phyloP scores from a whole-genome alignment of 140 eudicot genomes.

The Cichorium intybus region DNA sequence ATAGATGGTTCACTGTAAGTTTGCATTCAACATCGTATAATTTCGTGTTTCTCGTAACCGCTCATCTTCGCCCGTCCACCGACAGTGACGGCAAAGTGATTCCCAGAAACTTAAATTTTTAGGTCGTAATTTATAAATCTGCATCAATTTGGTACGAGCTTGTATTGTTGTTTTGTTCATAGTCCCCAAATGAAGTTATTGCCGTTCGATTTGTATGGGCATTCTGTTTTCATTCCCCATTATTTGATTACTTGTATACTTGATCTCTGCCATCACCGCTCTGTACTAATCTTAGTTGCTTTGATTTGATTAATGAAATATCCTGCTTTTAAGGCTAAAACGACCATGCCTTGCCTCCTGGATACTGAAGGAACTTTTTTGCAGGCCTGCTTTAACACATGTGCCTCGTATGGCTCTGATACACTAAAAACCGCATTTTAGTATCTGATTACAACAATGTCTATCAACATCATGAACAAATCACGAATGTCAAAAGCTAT shows the following conservation, averaged over 20 bases:
- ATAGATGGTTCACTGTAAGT: too few relatives aligned
- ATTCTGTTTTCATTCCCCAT: not conserved
- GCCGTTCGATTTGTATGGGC: not conserved
- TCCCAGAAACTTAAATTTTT: too few relatives aligned
- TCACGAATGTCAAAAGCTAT: slow-evolving; percentile 35
- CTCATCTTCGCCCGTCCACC: too few relatives aligned
- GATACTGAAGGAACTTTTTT: not conserved
- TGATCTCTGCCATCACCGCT: not conserved
- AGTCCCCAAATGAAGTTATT: too few relatives aligned
- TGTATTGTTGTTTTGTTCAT: too few relatives aligned
- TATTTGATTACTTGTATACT: not conserved
- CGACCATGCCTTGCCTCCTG: not conserved
- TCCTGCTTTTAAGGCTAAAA: not conserved
- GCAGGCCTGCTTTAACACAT: slow-evolving; percentile 13
- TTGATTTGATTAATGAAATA: not conserved
- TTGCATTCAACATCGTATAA: too few relatives aligned
- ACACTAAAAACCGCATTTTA: not conserved
- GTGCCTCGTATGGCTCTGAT: slow-evolving; percentile 14
- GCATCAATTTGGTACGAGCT: too few relatives aligned
- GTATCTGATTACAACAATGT: slow-evolving; percentile 16
- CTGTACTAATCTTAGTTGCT: not conserved
- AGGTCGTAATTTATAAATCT: too few relatives aligned
- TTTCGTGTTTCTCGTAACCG: too few relatives aligned
- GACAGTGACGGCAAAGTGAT: too few relatives aligned
- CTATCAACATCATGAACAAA: slow-evolving; percentile 40